These are phyloP conservation scores for Pseudocercospora crystallina DNA, from an alignment of 2,329 filamentous ascomycete species.

Conservation along the genomic window DNA sequence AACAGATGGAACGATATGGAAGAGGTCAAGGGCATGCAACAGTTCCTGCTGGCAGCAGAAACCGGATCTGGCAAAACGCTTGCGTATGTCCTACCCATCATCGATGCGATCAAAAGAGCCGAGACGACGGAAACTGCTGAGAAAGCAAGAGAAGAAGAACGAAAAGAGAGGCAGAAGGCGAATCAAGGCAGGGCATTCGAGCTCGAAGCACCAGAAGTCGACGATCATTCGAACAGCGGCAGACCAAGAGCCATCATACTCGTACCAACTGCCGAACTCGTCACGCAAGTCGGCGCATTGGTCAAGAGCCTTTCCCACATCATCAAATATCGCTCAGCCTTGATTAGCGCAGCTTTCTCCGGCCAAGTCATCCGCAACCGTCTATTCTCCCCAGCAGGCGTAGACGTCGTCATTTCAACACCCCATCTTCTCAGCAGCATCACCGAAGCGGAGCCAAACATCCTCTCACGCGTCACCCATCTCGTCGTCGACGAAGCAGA, in stretches of 20 bases:
- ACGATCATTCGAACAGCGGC: conserved; percentile 69
- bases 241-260: conserved; percentile 82
- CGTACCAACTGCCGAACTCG: conserved; percentile 88
- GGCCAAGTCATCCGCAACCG: conserved; percentile 79
- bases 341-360: conserved; percentile 75
- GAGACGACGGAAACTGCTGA: conserved; percentile 57
- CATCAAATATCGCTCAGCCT: conserved; percentile 80
- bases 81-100: conserved; percentile 80
- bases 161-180: conserved; percentile 28
- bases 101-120: conserved; percentile 80
- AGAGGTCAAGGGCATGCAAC: conserved; percentile 47
- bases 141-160: conserved; percentile 30
- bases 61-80: conserved; percentile 97
- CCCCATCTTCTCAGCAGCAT: conserved; percentile 88
- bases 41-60: conserved; percentile 87
- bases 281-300: conserved; percentile 78
- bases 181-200: conserved; percentile 52
- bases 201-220: conserved; percentile 57
- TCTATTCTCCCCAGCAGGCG: conserved; percentile 75
- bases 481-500: conserved; percentile 94
- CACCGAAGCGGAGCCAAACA: conserved; percentile 83
- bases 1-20: conserved; percentile 30
- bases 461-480: conserved; percentile 86
- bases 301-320: conserved; percentile 81
- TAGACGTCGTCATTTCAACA: conserved; percentile 84